A percentile compares a stretch with the other conserved stretches of the same genome.
Conservation (phyloP, 306 rosid species). For the Astragalus glycyphyllos region DNA sequence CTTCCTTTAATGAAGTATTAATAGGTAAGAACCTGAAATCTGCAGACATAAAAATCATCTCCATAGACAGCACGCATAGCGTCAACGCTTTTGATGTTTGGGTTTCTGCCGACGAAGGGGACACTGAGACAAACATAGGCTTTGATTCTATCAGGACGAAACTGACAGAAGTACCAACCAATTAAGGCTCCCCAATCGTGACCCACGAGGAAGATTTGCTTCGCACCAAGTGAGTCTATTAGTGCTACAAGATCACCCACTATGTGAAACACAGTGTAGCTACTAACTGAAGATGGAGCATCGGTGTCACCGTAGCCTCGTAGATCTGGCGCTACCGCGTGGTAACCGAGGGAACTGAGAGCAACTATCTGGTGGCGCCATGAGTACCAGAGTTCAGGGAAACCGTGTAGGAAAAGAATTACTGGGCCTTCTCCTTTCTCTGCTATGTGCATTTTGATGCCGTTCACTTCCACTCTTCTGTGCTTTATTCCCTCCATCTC, state of each 20-base stretch:
- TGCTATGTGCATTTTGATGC: conserved; percentile 41
- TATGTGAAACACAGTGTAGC: conserved; percentile 38
- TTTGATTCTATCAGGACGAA: conserved; percentile 46
- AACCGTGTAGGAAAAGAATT: conserved; percentile 47
- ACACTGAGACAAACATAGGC: conserved; percentile 52
- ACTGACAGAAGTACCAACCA: conserved; percentile 53
- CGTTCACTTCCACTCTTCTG: conserved; percentile 32
- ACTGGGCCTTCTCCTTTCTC: conserved; percentile 36
- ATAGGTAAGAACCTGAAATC: conserved; percentile 45
- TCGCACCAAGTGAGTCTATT: conserved; percentile 27
- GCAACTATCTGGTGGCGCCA: conserved; percentile 52
- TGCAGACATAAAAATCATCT: conserved; percentile 50
- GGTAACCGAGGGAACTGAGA: conserved; percentile 42
- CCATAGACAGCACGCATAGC: conserved; percentile 37
- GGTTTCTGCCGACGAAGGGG: conserved; percentile 36
- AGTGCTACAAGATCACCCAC: conserved; percentile 48
- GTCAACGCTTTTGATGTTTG: conserved; percentile 20
- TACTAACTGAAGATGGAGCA: background rate
- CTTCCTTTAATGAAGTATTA: no score
- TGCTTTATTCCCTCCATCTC: conserved; percentile 19
- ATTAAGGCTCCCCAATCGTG: conserved; percentile 58
- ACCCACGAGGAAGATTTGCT: conserved; percentile 45
- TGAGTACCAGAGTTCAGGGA: conserved; percentile 55
- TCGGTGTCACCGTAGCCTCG: conserved; percentile 54
- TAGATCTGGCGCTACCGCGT: conserved; percentile 46